A percentile compares a stretch with the other conserved stretches of the same genome.
These are phyloP conservation scores for Sarcodon sp. DNA, from an alignment of 768 basidiomycete species.

Conservation along the genomic window DNA sequence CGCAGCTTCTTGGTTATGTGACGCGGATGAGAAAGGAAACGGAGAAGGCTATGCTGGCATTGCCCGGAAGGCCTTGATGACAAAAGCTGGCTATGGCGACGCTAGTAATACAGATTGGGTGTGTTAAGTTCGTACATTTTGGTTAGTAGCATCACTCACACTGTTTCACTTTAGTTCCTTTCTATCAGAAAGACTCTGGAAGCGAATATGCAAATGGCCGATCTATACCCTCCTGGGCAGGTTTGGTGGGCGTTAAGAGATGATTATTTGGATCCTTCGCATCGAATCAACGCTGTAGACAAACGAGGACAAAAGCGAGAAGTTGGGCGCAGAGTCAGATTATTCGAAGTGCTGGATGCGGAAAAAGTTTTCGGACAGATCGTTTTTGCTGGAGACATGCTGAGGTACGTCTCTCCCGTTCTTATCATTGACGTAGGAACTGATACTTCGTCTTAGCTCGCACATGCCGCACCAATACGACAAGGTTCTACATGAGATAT, in stretches of 20 bases:
- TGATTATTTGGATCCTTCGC: slow-evolving; percentile 49
- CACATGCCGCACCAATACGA: slow-evolving; percentile 80
- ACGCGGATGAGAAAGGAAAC: slow-evolving; percentile 30
- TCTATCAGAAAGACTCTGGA: slow-evolving; percentile 74
- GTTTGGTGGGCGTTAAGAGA: slow-evolving; percentile 75
- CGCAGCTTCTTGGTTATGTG: slow-evolving; percentile 70
- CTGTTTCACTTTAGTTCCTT: slow-evolving; percentile 38
- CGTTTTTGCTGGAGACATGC: slow-evolving; percentile 73
- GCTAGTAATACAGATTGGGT: slow-evolving; percentile 47
- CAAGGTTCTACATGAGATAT: slow-evolving; percentile 53
- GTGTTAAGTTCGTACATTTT: background rate
- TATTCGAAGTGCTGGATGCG: slow-evolving; percentile 70
- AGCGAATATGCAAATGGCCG: slow-evolving; percentile 65
- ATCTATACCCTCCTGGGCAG: slow-evolving; percentile 66
- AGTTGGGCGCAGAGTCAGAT: slow-evolving; percentile 36
- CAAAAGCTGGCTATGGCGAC: slow-evolving; percentile 49
- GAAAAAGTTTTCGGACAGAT: slow-evolving; percentile 73
- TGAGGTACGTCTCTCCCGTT: slow-evolving; percentile 35
- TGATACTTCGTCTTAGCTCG: slow-evolving; percentile 26
- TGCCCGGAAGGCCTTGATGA: slow-evolving; percentile 35
- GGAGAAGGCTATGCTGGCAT: slow-evolving; percentile 26
- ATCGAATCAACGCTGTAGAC: slow-evolving; percentile 17
- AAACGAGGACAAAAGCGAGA: slow-evolving; percentile 11
- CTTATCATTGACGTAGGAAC: background rate
- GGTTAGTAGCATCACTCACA: background rate